Evolutionary conservation across 257 asterid genomes (phyloP).

Genomic region (Paulownia fortunei): DNA sequence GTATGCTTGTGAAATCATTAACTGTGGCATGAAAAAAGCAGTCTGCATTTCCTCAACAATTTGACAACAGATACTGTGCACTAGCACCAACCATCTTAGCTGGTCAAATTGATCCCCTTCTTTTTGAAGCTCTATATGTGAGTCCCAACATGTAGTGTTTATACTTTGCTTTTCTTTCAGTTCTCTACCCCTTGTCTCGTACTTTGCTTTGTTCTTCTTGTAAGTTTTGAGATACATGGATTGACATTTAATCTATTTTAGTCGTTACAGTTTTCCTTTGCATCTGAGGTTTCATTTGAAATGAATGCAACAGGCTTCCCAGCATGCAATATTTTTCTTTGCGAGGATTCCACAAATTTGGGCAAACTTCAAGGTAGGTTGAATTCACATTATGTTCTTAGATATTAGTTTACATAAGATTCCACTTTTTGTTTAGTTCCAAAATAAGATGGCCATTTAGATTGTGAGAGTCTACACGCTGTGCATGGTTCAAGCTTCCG

Average conservation of each 20-base stretch:
- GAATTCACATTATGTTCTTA: neutral
- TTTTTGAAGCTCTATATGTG: constrained; percentile 95
- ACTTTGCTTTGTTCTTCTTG: neutral
- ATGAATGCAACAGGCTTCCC: constrained; percentile 73
- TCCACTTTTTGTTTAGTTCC: neutral
- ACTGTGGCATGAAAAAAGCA: neutral
- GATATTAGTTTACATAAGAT: constrained; percentile 20
- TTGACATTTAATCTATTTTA: neutral
- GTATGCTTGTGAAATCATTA: neutral
- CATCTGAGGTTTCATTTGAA: constrained; percentile 18
- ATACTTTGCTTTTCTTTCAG: neutral
- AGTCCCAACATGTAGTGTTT: constrained; percentile 38
- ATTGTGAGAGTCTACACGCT: neutral
- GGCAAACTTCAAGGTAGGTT: constrained; percentile 78
- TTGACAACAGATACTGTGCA: constrained; percentile 74
- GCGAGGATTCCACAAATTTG: constrained; percentile 95
- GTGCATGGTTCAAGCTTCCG: neutral
- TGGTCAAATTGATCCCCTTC: constrained; percentile 90
- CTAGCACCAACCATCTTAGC: constrained; percentile 90
- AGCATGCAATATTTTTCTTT: constrained; percentile 89
- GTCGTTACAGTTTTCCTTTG: neutral
- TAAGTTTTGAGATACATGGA: neutral
- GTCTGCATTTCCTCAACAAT: constrained; percentile 41
- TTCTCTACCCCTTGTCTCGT: neutral
- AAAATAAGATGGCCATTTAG: neutral